A percentile compares a stretch with the other conserved stretches of the same genome.
phyloP scores from a whole-genome alignment of 176 grass and related monocot genomes.

The Musa itinerans region DNA sequence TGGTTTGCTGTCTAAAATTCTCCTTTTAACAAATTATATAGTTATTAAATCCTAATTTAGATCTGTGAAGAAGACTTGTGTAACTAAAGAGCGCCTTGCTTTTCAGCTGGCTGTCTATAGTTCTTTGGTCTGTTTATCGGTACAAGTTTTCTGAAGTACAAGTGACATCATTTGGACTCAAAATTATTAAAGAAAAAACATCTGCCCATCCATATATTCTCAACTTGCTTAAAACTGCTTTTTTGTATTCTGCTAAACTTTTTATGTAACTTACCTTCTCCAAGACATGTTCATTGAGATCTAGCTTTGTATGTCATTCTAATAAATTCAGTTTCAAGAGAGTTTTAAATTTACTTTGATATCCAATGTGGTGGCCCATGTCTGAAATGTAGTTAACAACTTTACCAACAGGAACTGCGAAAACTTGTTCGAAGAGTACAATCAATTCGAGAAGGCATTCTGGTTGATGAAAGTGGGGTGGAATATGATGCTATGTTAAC shows the following conservation, averaged over 20 bases:
- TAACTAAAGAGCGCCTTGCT: not conserved
- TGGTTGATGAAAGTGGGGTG: conserved; percentile 21
- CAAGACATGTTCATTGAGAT: too few relatives aligned
- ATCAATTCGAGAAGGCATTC: conserved; percentile 35
- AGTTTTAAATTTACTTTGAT: not conserved
- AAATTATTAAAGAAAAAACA: not conserved
- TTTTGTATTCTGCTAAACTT: not conserved
- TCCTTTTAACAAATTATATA: too few relatives aligned
- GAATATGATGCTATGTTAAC: conserved; percentile 30
- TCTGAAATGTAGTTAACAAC: not conserved
- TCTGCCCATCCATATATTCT: not conserved
- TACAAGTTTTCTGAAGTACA: not conserved
- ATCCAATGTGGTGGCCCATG: not conserved
- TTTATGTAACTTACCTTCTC: not conserved
- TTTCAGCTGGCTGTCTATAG: not conserved
- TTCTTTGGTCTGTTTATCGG: not conserved
- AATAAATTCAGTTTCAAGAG: too few relatives aligned
- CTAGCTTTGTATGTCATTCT: too few relatives aligned
- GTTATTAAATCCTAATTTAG: not conserved
- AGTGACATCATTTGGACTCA: not conserved
- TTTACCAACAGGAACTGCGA: conserved; percentile 42
- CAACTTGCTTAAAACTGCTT: not conserved
- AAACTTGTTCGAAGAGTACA: conserved; percentile 72
- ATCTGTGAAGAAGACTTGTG: not conserved
- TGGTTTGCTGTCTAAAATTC: too few relatives aligned